phyloP scores from a whole-genome alignment of 2,329 filamentous ascomycete genomes.

The Trichoderma afroharzianum region DNA sequence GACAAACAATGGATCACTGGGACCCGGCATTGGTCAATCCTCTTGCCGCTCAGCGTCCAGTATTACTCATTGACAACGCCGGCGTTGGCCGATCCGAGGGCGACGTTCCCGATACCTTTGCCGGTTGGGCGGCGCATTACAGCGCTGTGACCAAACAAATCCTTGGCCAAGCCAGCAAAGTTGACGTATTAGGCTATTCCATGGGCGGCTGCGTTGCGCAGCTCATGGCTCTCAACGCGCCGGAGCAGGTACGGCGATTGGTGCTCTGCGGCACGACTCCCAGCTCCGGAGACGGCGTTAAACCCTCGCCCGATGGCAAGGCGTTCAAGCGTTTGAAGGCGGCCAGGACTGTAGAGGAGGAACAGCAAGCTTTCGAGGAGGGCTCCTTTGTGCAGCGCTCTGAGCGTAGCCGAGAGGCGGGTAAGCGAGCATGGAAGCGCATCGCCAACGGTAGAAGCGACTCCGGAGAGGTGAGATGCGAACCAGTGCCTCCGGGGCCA shows the following conservation, averaged over 20 bases:
- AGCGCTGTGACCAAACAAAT: slow-evolving; percentile 35
- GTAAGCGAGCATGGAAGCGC: slow-evolving; percentile 33
- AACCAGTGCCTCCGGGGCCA: slow-evolving; percentile 26
- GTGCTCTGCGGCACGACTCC: slow-evolving; percentile 44
- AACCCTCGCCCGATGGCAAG: slow-evolving; percentile 26
- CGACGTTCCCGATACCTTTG: slow-evolving; percentile 33
- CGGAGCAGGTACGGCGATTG: slow-evolving; percentile 37
- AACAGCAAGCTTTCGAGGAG: slow-evolving; percentile 31
- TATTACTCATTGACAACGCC: slow-evolving; percentile 39
- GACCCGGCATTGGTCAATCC: slow-evolving; percentile 45
- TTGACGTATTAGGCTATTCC: slow-evolving; percentile 48
- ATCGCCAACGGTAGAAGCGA: slow-evolving; percentile 27
- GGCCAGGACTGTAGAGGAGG: slow-evolving; percentile 32
- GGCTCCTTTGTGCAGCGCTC: slow-evolving; percentile 33
- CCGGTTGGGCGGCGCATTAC: slow-evolving; percentile 33
- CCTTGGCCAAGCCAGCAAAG: slow-evolving; percentile 30
- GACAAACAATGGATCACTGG: slow-evolving; percentile 39
- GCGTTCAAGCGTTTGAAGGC: slow-evolving; percentile 34
- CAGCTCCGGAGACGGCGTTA: slow-evolving; percentile 35
- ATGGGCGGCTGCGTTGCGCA: slow-evolving; percentile 48
- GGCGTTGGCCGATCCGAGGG: slow-evolving; percentile 46
- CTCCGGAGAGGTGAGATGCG: slow-evolving; percentile 21
- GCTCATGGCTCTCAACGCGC: slow-evolving; percentile 39
- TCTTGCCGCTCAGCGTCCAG: slow-evolving; percentile 38
- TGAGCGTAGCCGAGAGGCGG: slow-evolving; percentile 31